These are phyloP conservation scores for Fusarium chaquense DNA, from an alignment of 2,329 filamentous ascomycete genomes.

Conservation along the genomic window DNA sequence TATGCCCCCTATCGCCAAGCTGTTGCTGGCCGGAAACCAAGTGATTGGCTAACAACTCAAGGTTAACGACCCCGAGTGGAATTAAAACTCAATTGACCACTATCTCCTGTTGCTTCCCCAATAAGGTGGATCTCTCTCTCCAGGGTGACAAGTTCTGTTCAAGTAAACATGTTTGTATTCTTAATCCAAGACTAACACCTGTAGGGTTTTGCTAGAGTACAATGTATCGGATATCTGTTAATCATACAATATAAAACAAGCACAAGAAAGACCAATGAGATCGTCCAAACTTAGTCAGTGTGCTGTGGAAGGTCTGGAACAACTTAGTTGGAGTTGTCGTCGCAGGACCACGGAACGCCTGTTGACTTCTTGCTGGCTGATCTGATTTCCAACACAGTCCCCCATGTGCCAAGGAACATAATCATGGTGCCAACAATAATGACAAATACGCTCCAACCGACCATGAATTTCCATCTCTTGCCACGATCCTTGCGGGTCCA, in stretches of 20 bases:
- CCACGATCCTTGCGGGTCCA: constrained; percentile 1
- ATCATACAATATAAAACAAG: background rate
- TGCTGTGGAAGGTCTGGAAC: background rate
- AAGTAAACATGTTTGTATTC: background rate
- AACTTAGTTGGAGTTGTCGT: constrained; percentile 24
- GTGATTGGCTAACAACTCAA: constrained; percentile 9
- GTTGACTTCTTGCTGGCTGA: background rate
- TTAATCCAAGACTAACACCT: background rate
- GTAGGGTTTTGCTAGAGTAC: background rate
- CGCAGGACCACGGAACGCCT: constrained; percentile 19
- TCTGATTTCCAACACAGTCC: constrained; percentile 22
- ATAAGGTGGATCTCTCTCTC: too few species aligned
- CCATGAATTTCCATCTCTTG: constrained; percentile 13
- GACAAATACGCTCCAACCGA: constrained; percentile 25
- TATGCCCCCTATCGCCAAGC: constrained; percentile 1
- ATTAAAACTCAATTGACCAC: background rate
- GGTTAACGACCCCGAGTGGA: constrained; percentile 4
- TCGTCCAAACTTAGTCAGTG: background rate
- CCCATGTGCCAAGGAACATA: constrained; percentile 32
- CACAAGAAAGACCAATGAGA: background rate
- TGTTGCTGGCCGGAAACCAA: background rate
- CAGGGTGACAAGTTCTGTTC: background rate
- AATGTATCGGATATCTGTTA: constrained; percentile 10
- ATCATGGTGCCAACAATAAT: constrained; percentile 24
- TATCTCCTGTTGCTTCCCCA: background rate